Base-by-base conservation (phyloP, 306 rosid species). In the Sicyos baderoa region DNA sequence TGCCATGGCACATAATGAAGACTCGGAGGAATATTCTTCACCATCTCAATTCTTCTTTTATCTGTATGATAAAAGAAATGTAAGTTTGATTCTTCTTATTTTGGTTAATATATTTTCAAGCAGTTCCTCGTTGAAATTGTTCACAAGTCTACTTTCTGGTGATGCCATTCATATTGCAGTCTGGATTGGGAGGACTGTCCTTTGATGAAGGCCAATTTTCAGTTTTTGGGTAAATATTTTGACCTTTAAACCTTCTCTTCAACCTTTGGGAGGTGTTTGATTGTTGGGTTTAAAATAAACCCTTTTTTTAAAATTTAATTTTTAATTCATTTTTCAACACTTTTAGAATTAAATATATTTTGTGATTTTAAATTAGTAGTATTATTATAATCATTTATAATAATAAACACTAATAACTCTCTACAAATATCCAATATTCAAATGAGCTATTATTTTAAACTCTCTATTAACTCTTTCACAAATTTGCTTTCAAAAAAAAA, bases 121-220 rank as follows among this genome's bases (percentile, higher is more conserved):
- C 11, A 64, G 70, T 15, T 64, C 6, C 70, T 64, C 8, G 25
- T 65, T 65, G 54, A 69, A 69, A 51, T 19, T 15, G 49, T 18
- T 19, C 5, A 70, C 48, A 58, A 18, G 59, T 54, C 9, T 74
- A 16, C 15, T 60, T 60, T 19, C 27, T 60, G 49, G 40, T 72
- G 15, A 57, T 56, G 32, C 29, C 44, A 17, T 21, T 77, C 25
- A 5, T 71, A 15, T 25, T 77, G 32, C 79, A 92, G 96, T 85
- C 98, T 61, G 98, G 98, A 79, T 83, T 92, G 86, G 98, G 98
- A 79, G 98, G 98, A 64, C 79, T 92, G 74, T 92, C 96, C n/a
- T 92, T 92, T 71, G 98, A 89, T 54, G 98, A 92, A 82, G 98
- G 98, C 15, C 95, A 92, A 68, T 92, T 92, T 79, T 87, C 98